Conservation (phyloP, 345 rosid genomes). For the Physaria fendleri region DNA sequence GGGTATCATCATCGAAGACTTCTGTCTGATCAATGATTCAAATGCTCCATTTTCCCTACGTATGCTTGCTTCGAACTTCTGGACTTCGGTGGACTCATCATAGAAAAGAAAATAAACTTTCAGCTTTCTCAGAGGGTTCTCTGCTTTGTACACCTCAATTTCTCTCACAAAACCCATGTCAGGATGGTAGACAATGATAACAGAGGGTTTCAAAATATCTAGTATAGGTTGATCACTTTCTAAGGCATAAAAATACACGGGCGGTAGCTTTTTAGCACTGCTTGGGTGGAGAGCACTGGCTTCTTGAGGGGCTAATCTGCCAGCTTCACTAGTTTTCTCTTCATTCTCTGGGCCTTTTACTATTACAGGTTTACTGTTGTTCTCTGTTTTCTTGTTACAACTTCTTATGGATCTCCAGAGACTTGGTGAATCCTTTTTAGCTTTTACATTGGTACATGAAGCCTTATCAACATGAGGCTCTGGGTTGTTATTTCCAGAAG, state of each 20-base stretch:
- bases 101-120: constrained; percentile 91
- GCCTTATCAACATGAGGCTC: constrained; percentile 34
- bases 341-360: constrained; percentile 31
- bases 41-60: constrained; percentile 90
- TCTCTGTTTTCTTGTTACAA: constrained; percentile 18
- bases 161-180: constrained; percentile 81
- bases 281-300: not conserved
- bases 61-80: constrained; percentile 93
- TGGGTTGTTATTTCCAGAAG: constrained; percentile 35
- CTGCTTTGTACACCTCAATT: constrained; percentile 91
- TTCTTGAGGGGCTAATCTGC: constrained; percentile 14
- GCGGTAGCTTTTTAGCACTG: constrained; percentile 51
- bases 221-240: constrained; percentile 82
- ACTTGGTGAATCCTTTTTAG: constrained; percentile 36
- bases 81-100: constrained; percentile 87
- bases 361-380: constrained; percentile 33
- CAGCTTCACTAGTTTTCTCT: constrained; percentile 32
- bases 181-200: constrained; percentile 85
- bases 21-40: constrained; percentile 93
- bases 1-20: constrained; percentile 93
- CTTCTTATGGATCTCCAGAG: constrained; percentile 28
- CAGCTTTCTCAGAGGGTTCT: constrained; percentile 64
- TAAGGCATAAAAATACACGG: constrained; percentile 65
- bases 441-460: constrained; percentile 38
- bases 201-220: constrained; percentile 71